phyloP scores from a whole-genome alignment of 2,329 filamentous ascomycete genomes.

The Graphilbum fragrans region DNA sequence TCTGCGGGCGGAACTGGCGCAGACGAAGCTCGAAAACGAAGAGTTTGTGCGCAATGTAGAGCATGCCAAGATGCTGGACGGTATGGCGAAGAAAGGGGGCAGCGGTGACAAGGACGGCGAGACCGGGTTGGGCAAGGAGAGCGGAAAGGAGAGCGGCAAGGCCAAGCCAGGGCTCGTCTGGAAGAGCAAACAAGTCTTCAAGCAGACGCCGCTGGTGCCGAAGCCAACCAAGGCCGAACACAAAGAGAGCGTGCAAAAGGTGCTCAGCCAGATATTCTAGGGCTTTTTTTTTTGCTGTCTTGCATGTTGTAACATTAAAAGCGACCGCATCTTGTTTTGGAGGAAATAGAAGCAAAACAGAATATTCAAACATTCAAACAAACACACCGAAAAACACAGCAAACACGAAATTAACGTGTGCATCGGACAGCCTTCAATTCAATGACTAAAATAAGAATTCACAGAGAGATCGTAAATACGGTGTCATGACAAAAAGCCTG shows the following conservation, averaged over 20 bases:
- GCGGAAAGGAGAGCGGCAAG: constrained; percentile 3
- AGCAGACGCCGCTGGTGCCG: constrained; percentile 48
- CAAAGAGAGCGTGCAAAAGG: constrained; percentile 44
- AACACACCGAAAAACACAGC: no score
- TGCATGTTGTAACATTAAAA: no score
- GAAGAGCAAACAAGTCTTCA: constrained; percentile 39
- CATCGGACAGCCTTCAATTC: no score
- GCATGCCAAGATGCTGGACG: constrained; percentile 65
- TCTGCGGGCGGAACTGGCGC: constrained; percentile 66
- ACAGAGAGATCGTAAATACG: no score
- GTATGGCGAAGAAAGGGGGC: constrained; percentile 49
- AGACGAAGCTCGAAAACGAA: constrained; percentile 68
- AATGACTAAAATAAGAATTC: no score
- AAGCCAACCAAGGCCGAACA: constrained; percentile 34
- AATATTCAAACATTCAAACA: neutral
- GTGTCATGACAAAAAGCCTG: no score
- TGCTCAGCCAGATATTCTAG: constrained; percentile 55
- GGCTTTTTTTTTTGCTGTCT: no score
- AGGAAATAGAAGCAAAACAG: neutral
- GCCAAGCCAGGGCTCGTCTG: neutral
- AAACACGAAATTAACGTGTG: no score
- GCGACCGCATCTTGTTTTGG: no score
- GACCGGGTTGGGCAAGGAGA: constrained; percentile 8
- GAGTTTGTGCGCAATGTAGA: constrained; percentile 71
- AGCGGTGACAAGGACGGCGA: constrained; percentile 11